Percentiles rank a stretch among this genome's conserved stretches.
Evolutionary conservation across 768 basidiomycete genomes (phyloP).

Genomic region (Candolleomyces aberdarensis): DNA sequence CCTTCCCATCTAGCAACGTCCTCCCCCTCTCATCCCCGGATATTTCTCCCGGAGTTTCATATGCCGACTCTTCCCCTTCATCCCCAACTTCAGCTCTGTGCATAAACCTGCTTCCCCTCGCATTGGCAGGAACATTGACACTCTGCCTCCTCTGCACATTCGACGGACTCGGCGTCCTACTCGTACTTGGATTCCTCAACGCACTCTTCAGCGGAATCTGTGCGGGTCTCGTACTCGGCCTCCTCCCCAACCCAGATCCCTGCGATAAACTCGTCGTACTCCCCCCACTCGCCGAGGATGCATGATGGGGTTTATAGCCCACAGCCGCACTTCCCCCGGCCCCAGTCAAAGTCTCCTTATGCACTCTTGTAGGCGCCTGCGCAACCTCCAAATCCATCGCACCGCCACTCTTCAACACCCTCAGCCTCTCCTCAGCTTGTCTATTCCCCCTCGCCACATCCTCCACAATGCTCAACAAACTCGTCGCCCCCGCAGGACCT

Average conservation of each 20-base stretch:
- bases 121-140: background rate
- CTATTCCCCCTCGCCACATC: constrained; percentile 41
- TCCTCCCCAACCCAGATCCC: background rate
- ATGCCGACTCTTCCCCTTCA: background rate
- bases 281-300: too few species aligned
- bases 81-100: background rate
- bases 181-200: constrained; percentile 49
- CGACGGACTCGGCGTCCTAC: constrained; percentile 41
- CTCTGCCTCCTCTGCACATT: background rate
- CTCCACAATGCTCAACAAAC: constrained; percentile 70
- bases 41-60: background rate
- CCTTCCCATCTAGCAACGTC: background rate
- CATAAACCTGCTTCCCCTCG: background rate
- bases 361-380: constrained; percentile 5
- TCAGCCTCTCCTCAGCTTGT: constrained; percentile 18
- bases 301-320: background rate
- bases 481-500: constrained; percentile 16
- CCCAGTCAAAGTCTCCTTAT: constrained; percentile 2
- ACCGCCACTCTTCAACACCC: constrained; percentile 15
- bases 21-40: background rate
- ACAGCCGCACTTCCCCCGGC: background rate
- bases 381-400: background rate
- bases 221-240: constrained; percentile 19
- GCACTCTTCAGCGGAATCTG: constrained; percentile 62
- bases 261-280: background rate